phyloP scores from a whole-genome alignment of 352 stramenopile genomes.

The Phytopythium oedochilum region DNA sequence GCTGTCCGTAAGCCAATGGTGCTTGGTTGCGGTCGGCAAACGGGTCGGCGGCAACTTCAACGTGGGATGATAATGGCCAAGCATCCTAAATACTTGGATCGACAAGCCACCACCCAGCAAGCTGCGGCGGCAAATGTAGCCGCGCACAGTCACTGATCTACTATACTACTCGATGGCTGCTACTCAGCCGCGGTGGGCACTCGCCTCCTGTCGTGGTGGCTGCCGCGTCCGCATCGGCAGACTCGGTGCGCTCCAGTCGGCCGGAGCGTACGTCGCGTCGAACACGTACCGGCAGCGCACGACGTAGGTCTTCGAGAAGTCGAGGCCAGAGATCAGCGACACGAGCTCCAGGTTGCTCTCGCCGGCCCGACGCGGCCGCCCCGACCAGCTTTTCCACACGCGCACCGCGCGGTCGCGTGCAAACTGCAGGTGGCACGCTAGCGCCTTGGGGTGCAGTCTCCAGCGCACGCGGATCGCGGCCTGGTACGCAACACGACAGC shows the following conservation, averaged over 20 bases:
- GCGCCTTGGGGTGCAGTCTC: conserved; percentile 40
- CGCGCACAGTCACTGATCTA: too few species aligned
- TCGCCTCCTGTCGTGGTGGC: conserved; percentile 21
- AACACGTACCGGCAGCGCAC: conserved; percentile 72
- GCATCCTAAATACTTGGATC: too few species aligned
- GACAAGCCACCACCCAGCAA: too few species aligned
- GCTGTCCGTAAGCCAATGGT: too few species aligned
- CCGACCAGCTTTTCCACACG: conserved; percentile 77
- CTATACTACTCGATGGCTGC: not conserved
- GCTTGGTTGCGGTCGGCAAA: not conserved
- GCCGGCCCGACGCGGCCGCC: conserved; percentile 30
- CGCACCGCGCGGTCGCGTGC: conserved; percentile 69
- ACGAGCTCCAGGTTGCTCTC: conserved; percentile 51
- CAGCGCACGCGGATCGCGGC: conserved; percentile 60
- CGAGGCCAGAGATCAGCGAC: conserved; percentile 62
- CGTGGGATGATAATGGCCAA: not conserved
- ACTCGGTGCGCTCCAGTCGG: conserved; percentile 64
- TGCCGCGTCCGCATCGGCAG: conserved; percentile 34
- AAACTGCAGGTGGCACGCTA: conserved; percentile 67
- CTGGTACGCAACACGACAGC: conserved; percentile 13
- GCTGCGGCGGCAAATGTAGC: not conserved
- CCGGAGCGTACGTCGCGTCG: conserved; percentile 24
- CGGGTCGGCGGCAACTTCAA: not conserved
- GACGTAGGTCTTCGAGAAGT: conserved; percentile 73
- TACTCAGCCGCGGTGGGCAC: conserved; percentile 9